phyloP scores from a whole-genome alignment of 331 rosid species.

The Erythrophleum ivorense region DNA sequence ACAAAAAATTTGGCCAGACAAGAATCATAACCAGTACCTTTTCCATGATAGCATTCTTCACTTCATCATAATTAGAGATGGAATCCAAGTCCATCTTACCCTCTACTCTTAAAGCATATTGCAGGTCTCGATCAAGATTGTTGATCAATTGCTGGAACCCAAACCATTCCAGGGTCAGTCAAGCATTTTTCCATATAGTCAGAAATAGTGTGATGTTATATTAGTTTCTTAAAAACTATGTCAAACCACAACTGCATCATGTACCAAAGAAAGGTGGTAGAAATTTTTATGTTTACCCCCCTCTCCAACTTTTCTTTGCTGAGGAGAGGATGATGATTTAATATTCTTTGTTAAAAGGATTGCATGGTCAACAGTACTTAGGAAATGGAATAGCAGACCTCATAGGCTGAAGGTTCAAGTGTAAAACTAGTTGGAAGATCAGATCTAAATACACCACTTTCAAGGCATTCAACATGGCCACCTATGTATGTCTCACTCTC shows the following conservation, averaged over 20 bases:
- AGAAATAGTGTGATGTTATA: slow-evolving; percentile 15
- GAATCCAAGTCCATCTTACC: slow-evolving; percentile 88
- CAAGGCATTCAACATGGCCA: slow-evolving; percentile 99
- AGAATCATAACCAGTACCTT: slow-evolving; percentile 65
- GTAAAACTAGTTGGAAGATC: slow-evolving; percentile 88
- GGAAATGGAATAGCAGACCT: slow-evolving; percentile 58
- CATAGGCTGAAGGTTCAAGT: slow-evolving; percentile 84
- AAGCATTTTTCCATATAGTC: slow-evolving; percentile 24
- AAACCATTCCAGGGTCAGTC: slow-evolving; percentile 41
- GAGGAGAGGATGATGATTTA: background rate
- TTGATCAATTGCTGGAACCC: slow-evolving; percentile 76
- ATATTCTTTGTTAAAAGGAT: slow-evolving; percentile 24
- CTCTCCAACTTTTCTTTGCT: slow-evolving; percentile 14
- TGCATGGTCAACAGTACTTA: slow-evolving; percentile 32
- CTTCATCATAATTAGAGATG: slow-evolving; percentile 88
- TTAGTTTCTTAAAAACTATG: background rate
- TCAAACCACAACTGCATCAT: slow-evolving; percentile 9
- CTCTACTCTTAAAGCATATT: slow-evolving; percentile 92
- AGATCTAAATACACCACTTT: slow-evolving; percentile 98
- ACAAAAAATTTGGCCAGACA: slow-evolving; percentile 31
- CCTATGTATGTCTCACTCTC: slow-evolving; percentile 99
- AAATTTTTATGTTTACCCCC: background rate
- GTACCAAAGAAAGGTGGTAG: background rate
- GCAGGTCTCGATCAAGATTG: slow-evolving; percentile 95
- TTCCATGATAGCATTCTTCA: slow-evolving; percentile 79